Evolutionary conservation across 1,284 basidiomycete species (phyloP), one percentile per base, ranked within the genome.

Genomic region (Sporisorium scitamineum): DNA sequence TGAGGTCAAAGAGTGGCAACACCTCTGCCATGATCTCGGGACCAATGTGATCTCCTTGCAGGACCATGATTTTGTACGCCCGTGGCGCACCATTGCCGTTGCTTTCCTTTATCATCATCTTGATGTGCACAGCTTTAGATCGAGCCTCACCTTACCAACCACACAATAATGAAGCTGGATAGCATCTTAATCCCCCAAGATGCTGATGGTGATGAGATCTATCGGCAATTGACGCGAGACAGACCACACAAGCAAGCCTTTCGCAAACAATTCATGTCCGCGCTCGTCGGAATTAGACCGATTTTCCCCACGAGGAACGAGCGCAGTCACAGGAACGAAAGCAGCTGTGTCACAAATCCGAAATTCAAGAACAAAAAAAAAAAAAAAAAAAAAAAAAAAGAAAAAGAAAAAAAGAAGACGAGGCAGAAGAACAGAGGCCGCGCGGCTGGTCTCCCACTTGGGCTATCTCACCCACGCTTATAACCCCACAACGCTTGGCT

Each of bases 1-100:
- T 87, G 3, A 90, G 87, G 73, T 96, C 88, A 64, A 99, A 90
- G 3, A 98, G 92, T 62, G 92, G 91, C 42, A 92, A 88, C 8
- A 95, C 97, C 87, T 99, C 91, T 14, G 87, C 89, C 45, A 94
- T 89, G 42, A 99, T 94, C 84, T 96, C 94, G 39, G 97, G 97
- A 41, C 96, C 95, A 80, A 99, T 98, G 77, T 96, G 96, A 87
- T 99, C 96, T 62, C 96, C 96, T 48, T 92, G 91, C 45, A 99
- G 91, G 54, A 96, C 90, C 55, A 92, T 92, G 85, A 99, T 90
- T 78, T 92, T 92, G 87, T 54, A 75, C 14, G 53, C 80, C 41
- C 44, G 66, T 14, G 24, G 20, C 16, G 37, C 54, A 7, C n/a
- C n/a, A 11, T 22, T 11, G 29, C 42, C 20, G 31, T 57, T 44